phyloP scores from a whole-genome alignment of 2,329 filamentous ascomycete species.

The Sclerotinia borealis region DNA sequence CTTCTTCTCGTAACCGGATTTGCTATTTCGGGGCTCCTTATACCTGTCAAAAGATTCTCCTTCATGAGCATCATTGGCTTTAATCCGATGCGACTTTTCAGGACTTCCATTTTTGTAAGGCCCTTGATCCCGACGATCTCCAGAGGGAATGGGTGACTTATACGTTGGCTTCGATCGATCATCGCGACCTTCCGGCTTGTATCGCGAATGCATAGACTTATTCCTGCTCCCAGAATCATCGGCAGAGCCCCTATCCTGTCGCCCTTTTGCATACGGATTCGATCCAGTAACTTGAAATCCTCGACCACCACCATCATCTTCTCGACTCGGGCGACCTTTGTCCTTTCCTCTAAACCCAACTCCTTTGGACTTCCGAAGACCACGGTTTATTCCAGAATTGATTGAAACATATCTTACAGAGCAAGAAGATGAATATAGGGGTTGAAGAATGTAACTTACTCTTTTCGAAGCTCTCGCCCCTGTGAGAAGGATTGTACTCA shows the following conservation, averaged over 20 bases:
- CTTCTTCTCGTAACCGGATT: not conserved
- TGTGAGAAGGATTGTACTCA: slow-evolving; percentile 21
- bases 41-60: not conserved
- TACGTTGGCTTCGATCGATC: not conserved
- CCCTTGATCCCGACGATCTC: not conserved
- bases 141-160: not conserved
- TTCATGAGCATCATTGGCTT: not conserved
- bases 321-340: slow-evolving; percentile 3
- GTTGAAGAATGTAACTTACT: not conserved
- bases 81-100: not conserved
- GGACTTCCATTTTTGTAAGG: not conserved
- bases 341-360: slow-evolving; percentile 27
- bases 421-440: slow-evolving; percentile 10
- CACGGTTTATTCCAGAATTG: slow-evolving; percentile 62
- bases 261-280: not conserved
- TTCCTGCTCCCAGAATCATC: not conserved
- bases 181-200: not conserved
- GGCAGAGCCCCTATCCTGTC: not conserved
- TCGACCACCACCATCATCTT: not conserved
- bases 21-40: not conserved
- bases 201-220: not conserved
- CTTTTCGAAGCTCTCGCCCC: slow-evolving; percentile 14
- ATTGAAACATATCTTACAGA: slow-evolving; percentile 47
- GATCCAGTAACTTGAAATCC: not conserved
- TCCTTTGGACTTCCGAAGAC: slow-evolving; percentile 49